These are phyloP conservation scores for Atractiella rhizophila DNA, from an alignment of 768 basidiomycete genomes.

Conservation along the genomic window DNA sequence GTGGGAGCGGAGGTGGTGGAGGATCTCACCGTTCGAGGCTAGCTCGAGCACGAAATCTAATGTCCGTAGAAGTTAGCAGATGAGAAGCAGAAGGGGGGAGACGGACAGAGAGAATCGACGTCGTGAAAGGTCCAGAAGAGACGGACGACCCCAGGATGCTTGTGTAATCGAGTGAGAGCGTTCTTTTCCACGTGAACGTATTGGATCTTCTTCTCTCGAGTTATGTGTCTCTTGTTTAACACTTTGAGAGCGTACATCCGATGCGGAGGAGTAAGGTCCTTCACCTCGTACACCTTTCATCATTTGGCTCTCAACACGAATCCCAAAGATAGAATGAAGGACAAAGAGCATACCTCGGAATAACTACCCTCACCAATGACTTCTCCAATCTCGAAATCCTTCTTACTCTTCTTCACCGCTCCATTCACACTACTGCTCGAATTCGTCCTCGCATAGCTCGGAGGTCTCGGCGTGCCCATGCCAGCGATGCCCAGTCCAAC, in stretches of 20 bases:
- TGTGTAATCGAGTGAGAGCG: constrained; percentile 29
- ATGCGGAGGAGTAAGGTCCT: constrained; percentile 21
- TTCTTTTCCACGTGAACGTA: constrained; percentile 61
- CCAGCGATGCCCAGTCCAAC: no score
- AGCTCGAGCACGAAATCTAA: constrained; percentile 25
- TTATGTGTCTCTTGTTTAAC: constrained; percentile 57
- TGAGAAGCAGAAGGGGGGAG: background rate
- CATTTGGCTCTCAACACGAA: no score
- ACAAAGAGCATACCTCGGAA: no score
- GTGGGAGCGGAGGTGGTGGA: constrained; percentile 26
- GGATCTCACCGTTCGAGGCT: constrained; percentile 25
- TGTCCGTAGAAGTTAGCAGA: background rate
- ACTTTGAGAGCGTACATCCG: constrained; percentile 53
- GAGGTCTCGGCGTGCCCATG: no score
- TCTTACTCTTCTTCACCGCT: no score
- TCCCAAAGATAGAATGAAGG: no score
- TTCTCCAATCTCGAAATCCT: constrained; percentile 50
- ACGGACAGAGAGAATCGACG: constrained; percentile 54
- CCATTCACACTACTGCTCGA: no score
- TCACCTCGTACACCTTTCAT: constrained; percentile 29
- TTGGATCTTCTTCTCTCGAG: constrained; percentile 44
- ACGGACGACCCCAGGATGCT: constrained; percentile 57
- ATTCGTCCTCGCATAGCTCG: no score
- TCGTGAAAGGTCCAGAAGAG: constrained; percentile 70
- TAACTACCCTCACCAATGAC: constrained; percentile 62